Percentiles rank a stretch among this genome's conserved stretches.
These are phyloP conservation scores for Allium fistulosum DNA, from an alignment of 106 monocot genomes.

Conservation along the genomic window DNA sequence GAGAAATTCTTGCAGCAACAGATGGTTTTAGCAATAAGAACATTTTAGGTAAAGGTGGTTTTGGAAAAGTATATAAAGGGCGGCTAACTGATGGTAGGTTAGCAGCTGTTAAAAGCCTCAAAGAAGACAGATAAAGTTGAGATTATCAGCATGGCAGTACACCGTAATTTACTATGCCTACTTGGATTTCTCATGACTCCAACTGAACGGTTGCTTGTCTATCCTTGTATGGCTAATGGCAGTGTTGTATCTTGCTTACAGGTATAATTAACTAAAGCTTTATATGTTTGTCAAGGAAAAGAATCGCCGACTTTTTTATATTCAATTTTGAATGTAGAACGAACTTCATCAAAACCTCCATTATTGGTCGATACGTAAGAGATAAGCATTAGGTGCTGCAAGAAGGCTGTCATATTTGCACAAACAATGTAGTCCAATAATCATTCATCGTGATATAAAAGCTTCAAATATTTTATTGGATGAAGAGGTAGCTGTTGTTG, in stretches of 20 bases:
- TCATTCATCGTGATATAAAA: background rate
- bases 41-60: conserved; percentile 17
- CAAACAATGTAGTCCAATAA: conserved; percentile 10
- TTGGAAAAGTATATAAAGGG: conserved; percentile 22
- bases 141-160: conserved; percentile 50
- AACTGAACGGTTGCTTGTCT: conserved; percentile 32
- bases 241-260: conserved; percentile 34
- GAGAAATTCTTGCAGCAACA: conserved; percentile 34
- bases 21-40: conserved; percentile 29
- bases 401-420: conserved; percentile 77
- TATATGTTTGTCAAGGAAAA: background rate
- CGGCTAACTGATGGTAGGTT: conserved; percentile 20
- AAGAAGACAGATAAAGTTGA: conserved; percentile 36
- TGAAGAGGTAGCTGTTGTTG: background rate
- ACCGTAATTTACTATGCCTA: conserved; percentile 26
- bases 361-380: conserved; percentile 56
- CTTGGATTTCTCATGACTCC: conserved; percentile 35
- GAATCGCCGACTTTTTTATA: background rate
- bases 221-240: conserved; percentile 41
- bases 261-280: conserved; percentile 8
- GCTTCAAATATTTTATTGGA: background rate
- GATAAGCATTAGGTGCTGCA: conserved; percentile 68
- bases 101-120: conserved; percentile 32
- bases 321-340: conserved; percentile 22
- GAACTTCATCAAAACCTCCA: conserved; percentile 43